Conservation (phyloP, 2,329 filamentous ascomycete species). For the Talaromyces sp. region DNA sequence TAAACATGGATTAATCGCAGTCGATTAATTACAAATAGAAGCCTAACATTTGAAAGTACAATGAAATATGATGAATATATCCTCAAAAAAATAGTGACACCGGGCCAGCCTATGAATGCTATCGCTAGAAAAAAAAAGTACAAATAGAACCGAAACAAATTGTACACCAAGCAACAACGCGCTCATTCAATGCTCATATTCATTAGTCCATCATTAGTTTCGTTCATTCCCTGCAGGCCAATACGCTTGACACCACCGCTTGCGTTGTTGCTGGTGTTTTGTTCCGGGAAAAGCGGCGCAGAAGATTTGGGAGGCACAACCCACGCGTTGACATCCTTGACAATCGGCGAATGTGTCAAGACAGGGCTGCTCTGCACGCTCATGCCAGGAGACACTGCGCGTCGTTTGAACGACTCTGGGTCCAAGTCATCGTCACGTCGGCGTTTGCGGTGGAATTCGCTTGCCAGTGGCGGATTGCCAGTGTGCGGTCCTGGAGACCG, state of each 20-base stretch:
- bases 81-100: slow-evolving; percentile 30
- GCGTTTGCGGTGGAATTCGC: slow-evolving; percentile 74
- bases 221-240: slow-evolving; percentile 86
- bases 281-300: slow-evolving; percentile 41
- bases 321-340: slow-evolving; percentile 66
- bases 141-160: background rate
- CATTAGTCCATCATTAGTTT: slow-evolving; percentile 93
- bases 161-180: background rate
- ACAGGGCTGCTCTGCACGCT: slow-evolving; percentile 87
- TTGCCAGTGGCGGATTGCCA: slow-evolving; percentile 48
- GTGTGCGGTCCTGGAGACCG: slow-evolving; percentile 37
- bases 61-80: slow-evolving; percentile 39
- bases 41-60: too few relatives aligned
- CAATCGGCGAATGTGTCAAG: slow-evolving; percentile 70
- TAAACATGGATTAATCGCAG: background rate
- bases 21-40: background rate
- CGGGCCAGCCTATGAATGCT: background rate
- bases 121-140: background rate
- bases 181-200: slow-evolving; percentile 88
- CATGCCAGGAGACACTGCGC: slow-evolving; percentile 86
- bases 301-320: slow-evolving; percentile 63
- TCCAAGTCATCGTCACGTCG: slow-evolving; percentile 88
- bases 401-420: slow-evolving; percentile 77
- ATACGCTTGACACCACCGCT: slow-evolving; percentile 56
- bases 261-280: slow-evolving; percentile 33